Evolutionary conservation across 192 early-diverging fungal genomes (phyloP).

Genomic region (Chytriomyces confervae): DNA sequence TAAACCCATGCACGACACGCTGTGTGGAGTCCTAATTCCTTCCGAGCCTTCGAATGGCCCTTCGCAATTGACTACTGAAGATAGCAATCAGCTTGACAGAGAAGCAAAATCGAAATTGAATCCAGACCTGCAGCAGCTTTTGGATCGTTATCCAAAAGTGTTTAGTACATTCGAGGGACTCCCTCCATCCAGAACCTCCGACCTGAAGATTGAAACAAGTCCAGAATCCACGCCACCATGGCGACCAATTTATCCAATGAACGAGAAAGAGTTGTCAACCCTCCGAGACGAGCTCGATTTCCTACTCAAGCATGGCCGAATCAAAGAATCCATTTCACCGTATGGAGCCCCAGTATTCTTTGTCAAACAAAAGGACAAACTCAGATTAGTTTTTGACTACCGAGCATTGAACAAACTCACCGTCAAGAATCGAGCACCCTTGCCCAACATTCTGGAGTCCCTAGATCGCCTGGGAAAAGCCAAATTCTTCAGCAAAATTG

Average conservation of each 20-base stretch:
- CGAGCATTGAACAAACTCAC: constrained; percentile 52
- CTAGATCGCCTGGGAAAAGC: not conserved
- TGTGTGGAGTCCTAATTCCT: not conserved
- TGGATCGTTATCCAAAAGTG: not conserved
- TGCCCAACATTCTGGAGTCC: constrained; percentile 42
- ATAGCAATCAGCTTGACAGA: not conserved
- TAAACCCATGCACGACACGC: not conserved
- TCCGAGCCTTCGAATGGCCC: not conserved
- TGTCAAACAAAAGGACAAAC: constrained; percentile 33
- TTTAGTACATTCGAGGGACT: not conserved
- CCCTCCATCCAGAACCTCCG: not conserved
- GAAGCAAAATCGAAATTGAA: not conserved
- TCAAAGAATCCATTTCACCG: constrained; percentile 15
- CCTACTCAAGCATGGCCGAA: constrained; percentile 8
- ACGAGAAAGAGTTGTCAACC: constrained; percentile 1
- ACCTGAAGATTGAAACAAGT: constrained; percentile 1
- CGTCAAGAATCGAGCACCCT: constrained; percentile 21
- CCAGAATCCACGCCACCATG: not conserved
- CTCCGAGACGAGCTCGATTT: constrained; percentile 25
- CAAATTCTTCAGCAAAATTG: constrained; percentile 26
- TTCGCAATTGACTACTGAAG: not conserved
- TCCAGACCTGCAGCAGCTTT: not conserved
- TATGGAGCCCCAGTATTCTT: constrained; percentile 30
- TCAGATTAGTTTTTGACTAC: constrained; percentile 35
- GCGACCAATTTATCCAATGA: constrained; percentile 26